Conservation (phyloP, 1,284 basidiomycete genomes). For the Leccinum solheimii region DNA sequence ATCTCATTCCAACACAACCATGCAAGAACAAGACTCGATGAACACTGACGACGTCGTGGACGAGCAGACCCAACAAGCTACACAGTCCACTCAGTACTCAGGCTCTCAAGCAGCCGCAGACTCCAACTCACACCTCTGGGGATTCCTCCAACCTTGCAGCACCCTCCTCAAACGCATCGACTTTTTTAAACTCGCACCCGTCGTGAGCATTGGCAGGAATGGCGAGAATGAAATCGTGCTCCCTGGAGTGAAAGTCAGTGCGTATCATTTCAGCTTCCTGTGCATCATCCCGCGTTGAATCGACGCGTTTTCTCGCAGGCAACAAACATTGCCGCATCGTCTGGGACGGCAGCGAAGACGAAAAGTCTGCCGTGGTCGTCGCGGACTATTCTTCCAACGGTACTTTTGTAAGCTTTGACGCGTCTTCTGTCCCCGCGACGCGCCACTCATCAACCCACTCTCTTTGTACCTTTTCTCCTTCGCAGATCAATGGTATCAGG, state of each 20-base stretch:
- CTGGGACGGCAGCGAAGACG: conserved; percentile 63
- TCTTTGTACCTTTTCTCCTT: not conserved
- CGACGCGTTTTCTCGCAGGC: conserved; percentile 45
- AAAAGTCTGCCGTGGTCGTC: conserved; percentile 59
- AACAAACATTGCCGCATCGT: conserved; percentile 63
- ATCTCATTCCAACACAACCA: not conserved
- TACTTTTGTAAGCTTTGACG: conserved; percentile 66
- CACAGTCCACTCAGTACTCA: conserved; percentile 47
- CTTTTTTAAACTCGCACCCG: conserved; percentile 51
- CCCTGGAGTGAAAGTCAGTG: conserved; percentile 71
- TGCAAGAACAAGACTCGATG: conserved; percentile 28
- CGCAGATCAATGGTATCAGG: conserved; percentile 69
- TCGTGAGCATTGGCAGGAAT: conserved; percentile 57
- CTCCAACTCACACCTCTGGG: conserved; percentile 60
- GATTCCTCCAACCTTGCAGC: conserved; percentile 64
- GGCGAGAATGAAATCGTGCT: conserved; percentile 55
- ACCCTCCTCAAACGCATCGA: conserved; percentile 52
- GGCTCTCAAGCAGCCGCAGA: conserved; percentile 28
- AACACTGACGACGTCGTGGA: conserved; percentile 30
- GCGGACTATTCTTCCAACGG: conserved; percentile 81
- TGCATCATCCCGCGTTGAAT: conserved; percentile 14
- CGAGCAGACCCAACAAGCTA: conserved; percentile 52
- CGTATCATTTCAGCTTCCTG: conserved; percentile 38
- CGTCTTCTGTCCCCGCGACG: conserved; percentile 3
- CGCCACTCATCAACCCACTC: conserved; percentile 6